Evolutionary conservation across 2,329 filamentous ascomycete genomes (phyloP).

Genomic region (Elsinoe batatas): DNA sequence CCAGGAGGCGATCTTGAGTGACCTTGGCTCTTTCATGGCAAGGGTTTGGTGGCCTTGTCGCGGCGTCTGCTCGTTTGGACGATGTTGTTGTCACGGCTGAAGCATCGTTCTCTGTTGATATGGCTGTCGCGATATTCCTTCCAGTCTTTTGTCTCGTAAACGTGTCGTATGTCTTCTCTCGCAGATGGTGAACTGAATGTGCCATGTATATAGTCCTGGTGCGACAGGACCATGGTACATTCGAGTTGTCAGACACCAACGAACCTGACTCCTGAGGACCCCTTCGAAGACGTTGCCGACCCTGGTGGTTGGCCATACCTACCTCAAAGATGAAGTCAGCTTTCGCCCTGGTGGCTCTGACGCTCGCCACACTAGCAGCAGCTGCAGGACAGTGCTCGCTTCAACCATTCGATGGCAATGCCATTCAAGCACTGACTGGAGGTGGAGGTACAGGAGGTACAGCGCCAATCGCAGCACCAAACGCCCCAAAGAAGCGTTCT

Average conservation of each 20-base stretch:
- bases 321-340: neutral
- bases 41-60: neutral
- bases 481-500: neutral
- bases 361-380: neutral
- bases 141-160: neutral
- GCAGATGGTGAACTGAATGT: neutral
- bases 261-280: no score
- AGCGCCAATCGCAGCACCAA: neutral
- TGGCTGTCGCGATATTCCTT: neutral
- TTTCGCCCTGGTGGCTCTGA: neutral
- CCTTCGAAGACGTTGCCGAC: neutral
- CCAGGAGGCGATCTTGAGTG: neutral
- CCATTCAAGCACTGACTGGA: neutral
- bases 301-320: neutral
- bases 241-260: neutral
- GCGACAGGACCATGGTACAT: neutral
- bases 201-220: neutral
- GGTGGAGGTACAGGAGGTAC: neutral
- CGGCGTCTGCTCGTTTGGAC: neutral
- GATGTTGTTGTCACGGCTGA: neutral
- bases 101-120: neutral
- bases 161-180: neutral
- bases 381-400: conserved; percentile 4
- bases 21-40: neutral
- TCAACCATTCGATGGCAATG: neutral